A percentile compares a stretch with the other conserved stretches of the same genome.
Evolutionary conservation across 441 rosid species (phyloP).

Genomic region (Populus hybrid): DNA sequence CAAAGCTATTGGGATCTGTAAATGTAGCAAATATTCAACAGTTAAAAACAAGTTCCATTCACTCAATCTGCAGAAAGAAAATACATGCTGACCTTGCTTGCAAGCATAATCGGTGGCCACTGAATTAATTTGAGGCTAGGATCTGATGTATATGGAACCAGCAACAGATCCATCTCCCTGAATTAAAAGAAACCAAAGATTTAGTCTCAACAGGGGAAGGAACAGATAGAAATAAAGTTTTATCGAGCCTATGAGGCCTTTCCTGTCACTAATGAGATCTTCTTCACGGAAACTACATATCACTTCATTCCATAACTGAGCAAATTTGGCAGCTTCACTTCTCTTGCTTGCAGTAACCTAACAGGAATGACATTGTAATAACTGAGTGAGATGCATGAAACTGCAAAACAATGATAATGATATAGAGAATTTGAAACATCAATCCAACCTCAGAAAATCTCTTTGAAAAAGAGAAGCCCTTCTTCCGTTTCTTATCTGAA

Average conservation of each 20-base stretch:
- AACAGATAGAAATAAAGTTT: constrained; percentile 13
- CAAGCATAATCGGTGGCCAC: constrained; percentile 99
- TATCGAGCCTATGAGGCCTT: constrained; percentile 32
- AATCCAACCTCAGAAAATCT: constrained; percentile 74
- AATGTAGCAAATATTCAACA: constrained; percentile 23
- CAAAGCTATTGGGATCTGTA: constrained; percentile 91
- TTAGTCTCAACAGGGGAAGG: constrained; percentile 25
- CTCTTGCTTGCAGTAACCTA: constrained; percentile 92
- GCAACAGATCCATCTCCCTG: constrained; percentile 99
- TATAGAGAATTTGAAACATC: not conserved
- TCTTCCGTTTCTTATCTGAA: constrained; percentile 69
- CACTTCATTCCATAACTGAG: constrained; percentile 99
- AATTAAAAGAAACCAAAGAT: constrained; percentile 23
- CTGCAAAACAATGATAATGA: not conserved
- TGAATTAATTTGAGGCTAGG: constrained; percentile 94
- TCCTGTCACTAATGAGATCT: constrained; percentile 97
- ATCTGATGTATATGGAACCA: constrained; percentile 94
- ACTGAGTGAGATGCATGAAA: not conserved
- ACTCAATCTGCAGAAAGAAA: constrained; percentile 7
- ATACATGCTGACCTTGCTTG: constrained; percentile 79
- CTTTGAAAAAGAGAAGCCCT: constrained; percentile 86
- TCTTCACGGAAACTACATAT: constrained; percentile 97
- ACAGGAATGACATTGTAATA: constrained; percentile 21
- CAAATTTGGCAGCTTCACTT: constrained; percentile 99
- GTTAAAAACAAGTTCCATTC: constrained; percentile 5